Evolutionary conservation across 495 filamentous ascomycete genomes (phyloP), one percentile per base, ranked within the genome.

Genomic region (Neurospora cerealis): DNA sequence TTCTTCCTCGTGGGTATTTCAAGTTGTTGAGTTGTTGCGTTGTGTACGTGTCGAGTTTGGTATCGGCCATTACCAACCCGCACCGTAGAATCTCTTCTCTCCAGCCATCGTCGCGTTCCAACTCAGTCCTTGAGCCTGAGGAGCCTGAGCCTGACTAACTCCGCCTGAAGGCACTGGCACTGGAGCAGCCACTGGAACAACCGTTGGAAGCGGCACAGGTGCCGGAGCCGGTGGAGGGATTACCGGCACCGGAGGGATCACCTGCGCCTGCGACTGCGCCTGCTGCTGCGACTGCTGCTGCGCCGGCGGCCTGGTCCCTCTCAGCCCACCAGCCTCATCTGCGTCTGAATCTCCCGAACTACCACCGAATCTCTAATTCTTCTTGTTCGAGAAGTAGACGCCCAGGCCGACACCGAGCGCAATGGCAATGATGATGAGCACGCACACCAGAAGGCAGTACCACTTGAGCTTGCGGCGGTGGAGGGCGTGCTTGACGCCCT

Each of bases 381-480:
- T 54, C 62, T 40, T 74, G 46, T 72, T 76, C 28, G 74, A 69
- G 37, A 82, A 10, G 32, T 72, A 73, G 15, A 86, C 76, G 40
- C 79, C 82, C 8, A 87, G 73, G 32, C 80, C 85, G 48, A 89
- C 80, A 69, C 84, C 87, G 69, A 88, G 74, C 24, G 79, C 86
- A 71, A 89, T 82, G 72, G 83, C 85, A 46, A 89, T 78, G 73
- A 86, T 78, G 76, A 91, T 87, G 75, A 88, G 78, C 24, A 93
- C 81, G n/a, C 83, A 80, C 77, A 92, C 81, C 73, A 86, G 75
- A 37, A 92, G 82, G 76, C 87, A 90, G 86, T 87, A 91, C 91
- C 91, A 93, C 85, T 93, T 93, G 81, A 91, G 86, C 81, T 84
- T 89, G 73, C 89, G 84, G 71, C 86, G 83, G 73, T 86, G 83